Conservation (phyloP, 495 filamentous ascomycete species). For the Xylaria bambusicola region DNA sequence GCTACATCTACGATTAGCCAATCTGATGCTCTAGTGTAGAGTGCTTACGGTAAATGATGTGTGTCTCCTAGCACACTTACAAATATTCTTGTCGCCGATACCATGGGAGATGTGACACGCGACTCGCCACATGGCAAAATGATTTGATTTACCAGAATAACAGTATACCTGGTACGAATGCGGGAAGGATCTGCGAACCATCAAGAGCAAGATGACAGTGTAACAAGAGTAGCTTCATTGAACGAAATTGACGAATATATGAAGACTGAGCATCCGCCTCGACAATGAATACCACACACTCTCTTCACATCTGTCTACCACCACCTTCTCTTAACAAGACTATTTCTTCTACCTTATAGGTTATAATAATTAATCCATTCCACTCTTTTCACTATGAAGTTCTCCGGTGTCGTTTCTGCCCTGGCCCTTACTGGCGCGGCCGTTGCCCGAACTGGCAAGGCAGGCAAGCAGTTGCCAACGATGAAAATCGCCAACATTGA, state of each 20-base stretch:
- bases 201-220: background rate
- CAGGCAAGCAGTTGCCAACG: slow-evolving; percentile 15
- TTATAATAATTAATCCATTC: background rate
- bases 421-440: slow-evolving; percentile 15
- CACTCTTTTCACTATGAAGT: slow-evolving; percentile 14
- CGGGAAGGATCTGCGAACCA: background rate
- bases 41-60: too few relatives aligned
- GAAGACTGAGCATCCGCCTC: too few relatives aligned
- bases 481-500: slow-evolving; percentile 19
- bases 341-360: background rate
- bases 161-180: too few relatives aligned
- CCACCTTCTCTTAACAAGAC: background rate
- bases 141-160: too few relatives aligned
- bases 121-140: too few relatives aligned
- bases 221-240: background rate
- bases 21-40: too few relatives aligned
- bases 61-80: too few relatives aligned
- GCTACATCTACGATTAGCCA: too few relatives aligned
- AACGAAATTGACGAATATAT: background rate
- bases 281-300: background rate
- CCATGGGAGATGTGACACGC: too few relatives aligned
- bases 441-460: slow-evolving; percentile 9
- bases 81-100: too few relatives aligned
- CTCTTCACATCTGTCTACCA: background rate
- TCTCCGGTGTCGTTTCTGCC: slow-evolving; percentile 10